Evolutionary conservation across 306 rosid species (phyloP).

Genomic region (Abrus pulchellus): DNA sequence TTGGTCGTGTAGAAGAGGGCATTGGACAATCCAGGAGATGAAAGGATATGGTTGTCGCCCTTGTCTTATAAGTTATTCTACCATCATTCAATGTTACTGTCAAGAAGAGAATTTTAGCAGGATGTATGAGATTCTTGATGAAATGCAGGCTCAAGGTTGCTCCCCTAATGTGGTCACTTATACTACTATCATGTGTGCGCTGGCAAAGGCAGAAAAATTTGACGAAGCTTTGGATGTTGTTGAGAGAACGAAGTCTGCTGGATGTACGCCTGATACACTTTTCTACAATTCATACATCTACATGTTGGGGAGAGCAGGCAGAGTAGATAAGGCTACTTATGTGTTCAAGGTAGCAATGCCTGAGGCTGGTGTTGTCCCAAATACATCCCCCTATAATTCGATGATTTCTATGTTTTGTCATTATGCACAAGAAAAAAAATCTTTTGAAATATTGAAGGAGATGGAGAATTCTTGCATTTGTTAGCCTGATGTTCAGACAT

Average conservation of each 20-base stretch:
- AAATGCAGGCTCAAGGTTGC: slow-evolving; percentile 80
- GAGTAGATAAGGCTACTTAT: slow-evolving; percentile 58
- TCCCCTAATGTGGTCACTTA: slow-evolving; percentile 74
- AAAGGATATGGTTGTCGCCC: slow-evolving; percentile 80
- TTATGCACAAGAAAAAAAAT: slow-evolving; percentile 62
- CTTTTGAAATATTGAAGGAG: slow-evolving; percentile 59
- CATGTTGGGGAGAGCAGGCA: slow-evolving; percentile 76
- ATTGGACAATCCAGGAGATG: slow-evolving; percentile 94
- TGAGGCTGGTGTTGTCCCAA: slow-evolving; percentile 57
- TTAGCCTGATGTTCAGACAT: slow-evolving; percentile 87
- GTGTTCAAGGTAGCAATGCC: slow-evolving; percentile 77
- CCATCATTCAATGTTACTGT: slow-evolving; percentile 72
- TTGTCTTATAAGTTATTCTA: slow-evolving; percentile 83
- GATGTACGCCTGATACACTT: slow-evolving; percentile 72
- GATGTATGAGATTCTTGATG: slow-evolving; percentile 81
- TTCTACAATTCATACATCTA: slow-evolving; percentile 80
- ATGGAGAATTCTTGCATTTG: slow-evolving; percentile 73
- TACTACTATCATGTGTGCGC: slow-evolving; percentile 70
- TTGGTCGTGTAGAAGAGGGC: slow-evolving; percentile 77
- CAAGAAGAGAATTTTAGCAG: slow-evolving; percentile 56
- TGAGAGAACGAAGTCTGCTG: slow-evolving; percentile 68
- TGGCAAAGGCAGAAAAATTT: slow-evolving; percentile 67
- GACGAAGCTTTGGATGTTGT: slow-evolving; percentile 73
- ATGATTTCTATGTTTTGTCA: slow-evolving; percentile 83
- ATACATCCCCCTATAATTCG: slow-evolving; percentile 81